Evolutionary conservation across 805 yeast genomes (phyloP).

Genomic region (Saitoella complicata): DNA sequence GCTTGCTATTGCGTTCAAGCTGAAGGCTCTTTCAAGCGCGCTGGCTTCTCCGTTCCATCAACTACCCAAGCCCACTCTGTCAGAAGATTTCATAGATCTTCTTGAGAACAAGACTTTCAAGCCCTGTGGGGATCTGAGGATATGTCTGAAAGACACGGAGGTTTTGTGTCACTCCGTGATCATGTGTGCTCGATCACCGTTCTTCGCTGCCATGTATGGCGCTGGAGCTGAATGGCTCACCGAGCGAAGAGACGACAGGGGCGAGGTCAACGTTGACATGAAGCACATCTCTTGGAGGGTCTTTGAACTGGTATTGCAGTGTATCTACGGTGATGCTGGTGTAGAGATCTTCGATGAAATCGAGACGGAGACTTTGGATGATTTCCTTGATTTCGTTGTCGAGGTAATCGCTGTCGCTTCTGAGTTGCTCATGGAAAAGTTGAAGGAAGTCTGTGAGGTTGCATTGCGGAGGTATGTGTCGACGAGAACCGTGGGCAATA

Average conservation of each 20-base stretch:
- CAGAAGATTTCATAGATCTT: slow-evolving; percentile 7
- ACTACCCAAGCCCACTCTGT: slow-evolving; percentile 2
- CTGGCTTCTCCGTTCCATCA: slow-evolving; percentile 5
- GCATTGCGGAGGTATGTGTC: slow-evolving; percentile 25
- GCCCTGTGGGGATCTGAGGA: slow-evolving; percentile 25
- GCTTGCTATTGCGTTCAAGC: slow-evolving; percentile 10
- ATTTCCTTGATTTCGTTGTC: slow-evolving; percentile 37
- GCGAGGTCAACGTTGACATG: slow-evolving; percentile 22
- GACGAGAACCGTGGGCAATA: slow-evolving; percentile 41
- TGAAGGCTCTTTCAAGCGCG: slow-evolving; percentile 11
- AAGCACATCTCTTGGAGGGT: slow-evolving; percentile 26
- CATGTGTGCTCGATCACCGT: slow-evolving; percentile 38
- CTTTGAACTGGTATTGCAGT: slow-evolving; percentile 35
- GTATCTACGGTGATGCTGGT: slow-evolving; percentile 37
- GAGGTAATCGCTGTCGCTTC: slow-evolving; percentile 48
- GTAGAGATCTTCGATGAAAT: slow-evolving; percentile 22
- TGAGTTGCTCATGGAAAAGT: slow-evolving; percentile 40
- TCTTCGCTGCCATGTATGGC: slow-evolving; percentile 34
- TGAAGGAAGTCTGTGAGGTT: slow-evolving; percentile 47
- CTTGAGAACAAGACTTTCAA: slow-evolving; percentile 3
- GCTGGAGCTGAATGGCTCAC: not conserved
- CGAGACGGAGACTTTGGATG: slow-evolving; percentile 20
- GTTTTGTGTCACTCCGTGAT: slow-evolving; percentile 31
- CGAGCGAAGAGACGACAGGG: not conserved
- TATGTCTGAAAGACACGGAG: slow-evolving; percentile 33